Percentiles rank a stretch among this genome's conserved stretches.
Conservation (phyloP, 176 grass and related monocot species). For the Urochloa ruziziensis region DNA sequence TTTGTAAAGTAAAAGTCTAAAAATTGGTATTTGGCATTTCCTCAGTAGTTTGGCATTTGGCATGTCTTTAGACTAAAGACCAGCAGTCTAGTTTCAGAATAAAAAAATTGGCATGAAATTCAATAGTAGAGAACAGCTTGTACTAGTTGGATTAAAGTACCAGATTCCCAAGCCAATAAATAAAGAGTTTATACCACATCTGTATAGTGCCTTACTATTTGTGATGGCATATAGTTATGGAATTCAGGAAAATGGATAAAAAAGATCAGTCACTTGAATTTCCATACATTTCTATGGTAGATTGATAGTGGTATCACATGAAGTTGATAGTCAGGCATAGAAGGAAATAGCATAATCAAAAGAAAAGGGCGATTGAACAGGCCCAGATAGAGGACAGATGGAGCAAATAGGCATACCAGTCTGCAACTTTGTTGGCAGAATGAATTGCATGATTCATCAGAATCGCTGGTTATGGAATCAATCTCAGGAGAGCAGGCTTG, state of each 20-base stretch:
- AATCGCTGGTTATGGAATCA: conserved; percentile 21
- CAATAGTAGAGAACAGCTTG: neutral
- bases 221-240: neutral
- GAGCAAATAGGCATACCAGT: conserved; percentile 50
- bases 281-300: neutral
- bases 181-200: conserved; percentile 10
- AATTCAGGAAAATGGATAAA: neutral
- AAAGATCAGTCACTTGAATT: neutral
- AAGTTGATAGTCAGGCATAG: conserved; percentile 1
- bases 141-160: neutral
- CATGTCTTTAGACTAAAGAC: neutral
- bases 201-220: neutral
- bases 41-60: neutral
- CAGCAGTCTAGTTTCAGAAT: conserved; percentile 5
- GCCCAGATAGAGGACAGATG: neutral
- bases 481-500: conserved; percentile 55
- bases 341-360: conserved; percentile 1
- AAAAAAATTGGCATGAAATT: neutral
- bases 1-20: neutral
- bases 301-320: neutral
- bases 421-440: conserved; percentile 87
- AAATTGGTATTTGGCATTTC: conserved; percentile 14
- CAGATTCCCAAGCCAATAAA: neutral
- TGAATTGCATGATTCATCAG: conserved; percentile 38
- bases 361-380: neutral